These are phyloP conservation scores for Syzygium syzygioides DNA, from an alignment of 441 rosid species.

Conservation along the genomic window DNA sequence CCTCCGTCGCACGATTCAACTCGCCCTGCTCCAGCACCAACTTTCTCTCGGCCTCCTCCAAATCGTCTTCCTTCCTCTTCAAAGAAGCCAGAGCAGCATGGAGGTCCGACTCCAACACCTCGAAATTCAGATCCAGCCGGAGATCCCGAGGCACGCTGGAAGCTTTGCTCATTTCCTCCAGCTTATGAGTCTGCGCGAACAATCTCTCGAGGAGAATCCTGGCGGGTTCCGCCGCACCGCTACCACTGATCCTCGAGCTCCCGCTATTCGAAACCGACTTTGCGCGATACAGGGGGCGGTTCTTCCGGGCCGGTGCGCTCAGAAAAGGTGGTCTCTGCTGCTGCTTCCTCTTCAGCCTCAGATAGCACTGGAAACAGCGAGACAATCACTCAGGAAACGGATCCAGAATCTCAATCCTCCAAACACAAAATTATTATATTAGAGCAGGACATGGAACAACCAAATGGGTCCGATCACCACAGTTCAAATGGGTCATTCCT, in stretches of 20 bases:
- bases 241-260: conserved; percentile 33
- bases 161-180: conserved; percentile 39
- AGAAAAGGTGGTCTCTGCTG: conserved; percentile 22
- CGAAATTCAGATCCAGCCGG: conserved; percentile 27
- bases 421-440: background rate
- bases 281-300: conserved; percentile 11
- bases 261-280: conserved; percentile 35
- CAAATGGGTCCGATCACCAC: background rate
- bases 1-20: conserved; percentile 42
- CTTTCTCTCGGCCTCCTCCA: conserved; percentile 47
- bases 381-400: background rate
- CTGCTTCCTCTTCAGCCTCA: conserved; percentile 30
- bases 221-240: conserved; percentile 46
- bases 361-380: conserved; percentile 28
- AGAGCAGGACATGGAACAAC: background rate
- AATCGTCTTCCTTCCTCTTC: conserved; percentile 65
- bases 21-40: conserved; percentile 48
- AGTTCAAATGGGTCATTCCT: background rate
- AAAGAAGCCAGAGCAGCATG: conserved; percentile 53
- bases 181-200: conserved; percentile 55
- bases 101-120: conserved; percentile 59
- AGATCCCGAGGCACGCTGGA: conserved; percentile 20
- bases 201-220: conserved; percentile 56
- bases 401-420: background rate
- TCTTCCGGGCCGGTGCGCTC: conserved; percentile 11